Conservation (phyloP, 352 stramenopile genomes). For the Globisporangium nodosum region DNA sequence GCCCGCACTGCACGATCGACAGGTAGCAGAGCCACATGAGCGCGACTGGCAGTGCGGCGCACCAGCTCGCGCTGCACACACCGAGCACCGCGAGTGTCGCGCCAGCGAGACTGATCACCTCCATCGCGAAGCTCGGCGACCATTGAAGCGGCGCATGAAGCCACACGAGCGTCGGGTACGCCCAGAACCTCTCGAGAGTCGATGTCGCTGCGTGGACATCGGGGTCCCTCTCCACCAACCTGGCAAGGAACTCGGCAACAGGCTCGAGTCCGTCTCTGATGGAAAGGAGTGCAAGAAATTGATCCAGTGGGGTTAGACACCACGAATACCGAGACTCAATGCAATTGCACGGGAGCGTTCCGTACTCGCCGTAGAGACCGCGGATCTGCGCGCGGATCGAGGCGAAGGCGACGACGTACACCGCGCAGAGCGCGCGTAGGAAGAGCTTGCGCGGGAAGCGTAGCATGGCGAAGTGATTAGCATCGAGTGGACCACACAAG, state of each 20-base stretch:
- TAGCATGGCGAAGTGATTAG: slow-evolving; percentile 5
- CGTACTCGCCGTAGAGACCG: slow-evolving; percentile 72
- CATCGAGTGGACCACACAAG: slow-evolving; percentile 4
- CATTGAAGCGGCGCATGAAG: slow-evolving; percentile 38
- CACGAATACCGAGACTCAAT: too few relatives aligned
- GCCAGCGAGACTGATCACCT: slow-evolving; percentile 36
- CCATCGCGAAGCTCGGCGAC: slow-evolving; percentile 41
- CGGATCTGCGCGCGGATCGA: slow-evolving; percentile 80
- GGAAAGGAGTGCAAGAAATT: too few relatives aligned
- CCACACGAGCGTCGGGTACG: slow-evolving; percentile 54
- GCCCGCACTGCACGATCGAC: slow-evolving; percentile 67
- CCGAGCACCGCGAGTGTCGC: slow-evolving; percentile 25
- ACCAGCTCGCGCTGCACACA: slow-evolving; percentile 21
- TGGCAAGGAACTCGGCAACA: slow-evolving; percentile 42
- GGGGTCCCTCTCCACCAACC: slow-evolving; percentile 20
- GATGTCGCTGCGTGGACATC: slow-evolving; percentile 10
- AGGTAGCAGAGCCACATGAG: slow-evolving; percentile 68
- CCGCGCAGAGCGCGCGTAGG: slow-evolving; percentile 31
- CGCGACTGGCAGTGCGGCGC: slow-evolving; percentile 24
- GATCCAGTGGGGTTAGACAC: too few relatives aligned
- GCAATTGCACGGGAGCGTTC: too few relatives aligned
- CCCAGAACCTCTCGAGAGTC: slow-evolving; percentile 13
- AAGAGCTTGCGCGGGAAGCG: slow-evolving; percentile 33
- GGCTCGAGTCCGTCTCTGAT: slow-evolving; percentile 50
- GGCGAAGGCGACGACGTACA: slow-evolving; percentile 63